phyloP scores from a whole-genome alignment of 768 basidiomycete genomes.

The Suillus bovinus region DNA sequence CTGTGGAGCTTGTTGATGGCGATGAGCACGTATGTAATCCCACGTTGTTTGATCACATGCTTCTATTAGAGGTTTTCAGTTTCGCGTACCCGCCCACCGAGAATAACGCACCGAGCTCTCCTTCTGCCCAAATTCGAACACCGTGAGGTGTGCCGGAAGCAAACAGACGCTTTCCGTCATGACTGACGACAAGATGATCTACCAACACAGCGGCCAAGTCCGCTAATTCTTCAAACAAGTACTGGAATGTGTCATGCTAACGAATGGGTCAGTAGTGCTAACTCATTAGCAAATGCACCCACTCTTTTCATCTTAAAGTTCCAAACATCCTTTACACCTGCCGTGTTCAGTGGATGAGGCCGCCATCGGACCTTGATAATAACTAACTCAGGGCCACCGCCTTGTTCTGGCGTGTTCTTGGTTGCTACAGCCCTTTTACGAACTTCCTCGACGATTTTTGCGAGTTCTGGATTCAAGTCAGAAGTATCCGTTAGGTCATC shows the following conservation, averaged over 20 bases:
- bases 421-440: constrained; percentile 30
- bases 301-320: constrained; percentile 62
- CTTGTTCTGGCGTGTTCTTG: constrained; percentile 23
- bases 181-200: constrained; percentile 58
- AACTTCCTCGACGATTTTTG: constrained; percentile 48
- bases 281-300: constrained; percentile 17
- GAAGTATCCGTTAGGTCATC: constrained; percentile 52
- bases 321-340: constrained; percentile 43
- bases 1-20: constrained; percentile 24
- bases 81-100: background rate
- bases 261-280: background rate
- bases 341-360: constrained; percentile 57
- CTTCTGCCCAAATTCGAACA: constrained; percentile 67
- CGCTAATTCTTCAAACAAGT: constrained; percentile 64
- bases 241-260: constrained; percentile 66
- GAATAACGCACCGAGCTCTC: constrained; percentile 55
- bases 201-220: constrained; percentile 55
- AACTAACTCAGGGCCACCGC: constrained; percentile 41
- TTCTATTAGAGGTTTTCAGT: constrained; percentile 40
- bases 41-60: constrained; percentile 65
- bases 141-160: constrained; percentile 67
- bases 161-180: constrained; percentile 64
- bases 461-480: constrained; percentile 62
- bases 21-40: constrained; percentile 57
- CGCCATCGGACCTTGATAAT: constrained; percentile 61